Evolutionary conservation across 2,329 filamentous ascomycete species (phyloP).

Genomic region (Beauveria sp.): DNA sequence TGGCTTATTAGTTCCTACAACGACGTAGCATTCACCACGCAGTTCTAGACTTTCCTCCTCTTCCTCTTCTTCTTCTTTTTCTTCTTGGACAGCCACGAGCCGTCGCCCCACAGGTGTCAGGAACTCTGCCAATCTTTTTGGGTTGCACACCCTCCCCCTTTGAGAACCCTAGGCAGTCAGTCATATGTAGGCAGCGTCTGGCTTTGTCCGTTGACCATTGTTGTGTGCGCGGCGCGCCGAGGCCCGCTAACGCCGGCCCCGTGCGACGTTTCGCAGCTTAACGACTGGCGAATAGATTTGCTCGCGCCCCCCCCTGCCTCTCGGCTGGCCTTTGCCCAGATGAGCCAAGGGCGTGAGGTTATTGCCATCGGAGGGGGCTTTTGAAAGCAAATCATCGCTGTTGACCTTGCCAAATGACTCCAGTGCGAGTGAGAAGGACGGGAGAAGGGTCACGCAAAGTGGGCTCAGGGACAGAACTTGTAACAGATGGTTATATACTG

Average conservation of each 20-base stretch:
- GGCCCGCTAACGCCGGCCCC: background rate
- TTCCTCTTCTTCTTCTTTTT: background rate
- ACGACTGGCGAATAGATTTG: conserved; percentile 3
- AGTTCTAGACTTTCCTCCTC: background rate
- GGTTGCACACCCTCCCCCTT: background rate
- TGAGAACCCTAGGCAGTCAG: background rate
- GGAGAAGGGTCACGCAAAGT: conserved; percentile 5
- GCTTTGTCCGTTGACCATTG: background rate
- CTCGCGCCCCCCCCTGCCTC: background rate
- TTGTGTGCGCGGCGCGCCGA: background rate
- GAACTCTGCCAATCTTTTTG: background rate
- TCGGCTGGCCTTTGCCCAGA: too few species aligned
- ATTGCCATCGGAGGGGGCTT: background rate
- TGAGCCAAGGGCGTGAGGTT: background rate
- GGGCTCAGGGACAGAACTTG: background rate
- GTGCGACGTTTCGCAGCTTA: conserved; percentile 7
- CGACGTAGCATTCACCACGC: conserved; percentile 9
- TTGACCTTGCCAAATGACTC: conserved; percentile 12
- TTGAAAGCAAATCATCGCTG: background rate
- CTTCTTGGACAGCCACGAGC: background rate
- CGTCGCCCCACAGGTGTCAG: background rate
- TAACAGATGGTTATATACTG: conserved; percentile 2
- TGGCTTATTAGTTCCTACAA: conserved; percentile 1
- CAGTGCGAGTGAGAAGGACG: background rate
- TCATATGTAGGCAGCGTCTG: background rate